These are phyloP conservation scores for Pluteus cervinus DNA, from an alignment of 768 basidiomycete species.

Conservation along the genomic window DNA sequence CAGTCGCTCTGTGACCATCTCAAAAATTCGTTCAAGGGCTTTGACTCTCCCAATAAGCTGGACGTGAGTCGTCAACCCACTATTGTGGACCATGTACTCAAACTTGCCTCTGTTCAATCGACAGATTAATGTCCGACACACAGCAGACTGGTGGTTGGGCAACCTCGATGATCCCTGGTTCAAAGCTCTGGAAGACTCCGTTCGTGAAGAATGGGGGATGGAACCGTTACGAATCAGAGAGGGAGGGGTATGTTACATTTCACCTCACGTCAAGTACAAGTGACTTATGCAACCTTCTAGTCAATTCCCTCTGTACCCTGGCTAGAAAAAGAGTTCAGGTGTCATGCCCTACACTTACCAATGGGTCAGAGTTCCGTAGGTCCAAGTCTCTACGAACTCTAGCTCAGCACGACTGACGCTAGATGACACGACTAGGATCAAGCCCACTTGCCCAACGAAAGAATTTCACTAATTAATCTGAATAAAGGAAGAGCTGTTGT, in stretches of 20 bases:
- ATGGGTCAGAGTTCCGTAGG: conserved; percentile 87
- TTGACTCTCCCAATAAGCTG: conserved; percentile 67
- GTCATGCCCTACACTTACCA: conserved; percentile 88
- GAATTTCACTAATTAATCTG: conserved; percentile 81
- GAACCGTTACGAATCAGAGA: conserved; percentile 86
- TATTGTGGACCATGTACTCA: no score
- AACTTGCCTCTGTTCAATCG: neutral
- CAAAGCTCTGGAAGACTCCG: conserved; percentile 74
- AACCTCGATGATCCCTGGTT: conserved; percentile 83
- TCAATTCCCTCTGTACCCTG: conserved; percentile 93
- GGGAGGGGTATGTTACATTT: conserved; percentile 65
- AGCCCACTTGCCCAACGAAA: conserved; percentile 91
- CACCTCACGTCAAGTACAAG: neutral
- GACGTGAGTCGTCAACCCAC: conserved; percentile 43
- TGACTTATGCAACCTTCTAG: conserved; percentile 29
- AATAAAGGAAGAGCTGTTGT: conserved; percentile 71
- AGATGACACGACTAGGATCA: conserved; percentile 53
- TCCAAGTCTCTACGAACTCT: conserved; percentile 9
- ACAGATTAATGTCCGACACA: conserved; percentile 75
- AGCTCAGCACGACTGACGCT: neutral
- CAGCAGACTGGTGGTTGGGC: conserved; percentile 96
- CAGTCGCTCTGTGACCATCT: conserved; percentile 56
- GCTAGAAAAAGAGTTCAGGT: conserved; percentile 86
- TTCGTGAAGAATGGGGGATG: conserved; percentile 83
- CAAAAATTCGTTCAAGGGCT: conserved; percentile 43